phyloP scores from a whole-genome alignment of 208 protist species.

The Strigomonas culicis region DNA sequence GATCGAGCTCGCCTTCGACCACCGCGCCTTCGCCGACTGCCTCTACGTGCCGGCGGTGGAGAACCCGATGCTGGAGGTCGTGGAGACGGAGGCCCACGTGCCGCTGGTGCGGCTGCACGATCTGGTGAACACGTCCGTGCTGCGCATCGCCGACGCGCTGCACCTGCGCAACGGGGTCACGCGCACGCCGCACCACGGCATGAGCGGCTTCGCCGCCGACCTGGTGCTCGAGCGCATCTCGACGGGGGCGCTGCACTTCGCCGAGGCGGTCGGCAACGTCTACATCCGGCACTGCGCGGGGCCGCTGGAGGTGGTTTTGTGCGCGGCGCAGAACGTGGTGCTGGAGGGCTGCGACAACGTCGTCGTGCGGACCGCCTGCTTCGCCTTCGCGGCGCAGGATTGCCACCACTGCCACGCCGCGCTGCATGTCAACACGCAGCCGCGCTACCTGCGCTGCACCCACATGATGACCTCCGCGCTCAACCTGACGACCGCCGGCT shows the following conservation, averaged over 20 bases:
- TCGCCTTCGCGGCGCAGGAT: conserved; percentile 39
- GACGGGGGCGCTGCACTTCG: conserved; percentile 52
- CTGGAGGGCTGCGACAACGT: conserved; percentile 67
- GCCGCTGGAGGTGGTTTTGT: conserved; percentile 68
- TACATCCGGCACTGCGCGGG: conserved; percentile 55
- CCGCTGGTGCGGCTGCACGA: conserved; percentile 43
- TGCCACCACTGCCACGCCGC: conserved; percentile 66
- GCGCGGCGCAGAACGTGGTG: conserved; percentile 39
- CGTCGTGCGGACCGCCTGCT: conserved; percentile 56
- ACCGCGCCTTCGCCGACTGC: no score
- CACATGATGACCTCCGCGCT: conserved; percentile 55
- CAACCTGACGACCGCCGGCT: conserved; percentile 48
- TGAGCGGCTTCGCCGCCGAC: conserved; percentile 11
- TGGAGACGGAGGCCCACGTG: neutral
- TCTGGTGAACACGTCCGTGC: conserved; percentile 28
- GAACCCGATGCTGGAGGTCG: no score
- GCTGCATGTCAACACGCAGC: conserved; percentile 64
- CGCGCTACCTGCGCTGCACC: conserved; percentile 46
- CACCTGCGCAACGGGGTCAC: conserved; percentile 5
- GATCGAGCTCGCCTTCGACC: no score
- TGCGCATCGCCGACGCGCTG: conserved; percentile 25
- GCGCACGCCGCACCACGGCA: neutral
- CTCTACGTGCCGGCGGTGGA: no score
- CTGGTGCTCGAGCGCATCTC: conserved; percentile 55
- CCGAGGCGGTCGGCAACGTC: conserved; percentile 48